Conservation (phyloP, 495 filamentous ascomycete species). For the Hyaloscypha variabilis region DNA sequence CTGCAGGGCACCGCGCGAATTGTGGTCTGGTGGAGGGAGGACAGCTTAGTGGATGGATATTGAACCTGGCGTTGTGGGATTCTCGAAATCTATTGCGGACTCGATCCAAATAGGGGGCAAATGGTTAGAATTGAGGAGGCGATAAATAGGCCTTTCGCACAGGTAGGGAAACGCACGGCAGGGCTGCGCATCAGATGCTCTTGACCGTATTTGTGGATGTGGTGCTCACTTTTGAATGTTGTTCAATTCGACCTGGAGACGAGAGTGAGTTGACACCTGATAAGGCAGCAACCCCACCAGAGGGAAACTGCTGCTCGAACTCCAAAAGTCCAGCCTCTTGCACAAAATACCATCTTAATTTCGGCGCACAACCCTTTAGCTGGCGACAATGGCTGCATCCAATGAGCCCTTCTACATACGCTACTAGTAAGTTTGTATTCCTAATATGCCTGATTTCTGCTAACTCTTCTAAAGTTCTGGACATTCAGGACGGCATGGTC, state of each 20-base stretch:
- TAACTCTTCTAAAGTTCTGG: conserved; percentile 72
- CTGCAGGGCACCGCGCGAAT: conserved; percentile 27
- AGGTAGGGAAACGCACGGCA: conserved; percentile 12
- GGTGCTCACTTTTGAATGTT: conserved; percentile 14
- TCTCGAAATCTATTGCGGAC: neutral
- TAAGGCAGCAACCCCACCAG: neutral
- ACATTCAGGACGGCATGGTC: conserved; percentile 95
- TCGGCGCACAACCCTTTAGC: conserved; percentile 9
- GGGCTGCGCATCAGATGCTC: conserved; percentile 29
- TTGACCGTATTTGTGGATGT: conserved; percentile 10
- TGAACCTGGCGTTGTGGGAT: conserved; percentile 19
- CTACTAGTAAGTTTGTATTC: conserved; percentile 70
- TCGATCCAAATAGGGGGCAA: conserved; percentile 16
- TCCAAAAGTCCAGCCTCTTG: conserved; percentile 1
- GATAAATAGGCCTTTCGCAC: conserved; percentile 19
- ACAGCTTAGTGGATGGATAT: conserved; percentile 20
- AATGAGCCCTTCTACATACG: conserved; percentile 90
- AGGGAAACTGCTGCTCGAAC: neutral
- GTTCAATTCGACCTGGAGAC: conserved; percentile 18
- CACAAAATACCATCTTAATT: neutral
- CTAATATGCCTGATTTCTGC: conserved; percentile 24
- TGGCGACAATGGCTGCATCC: conserved; percentile 30
- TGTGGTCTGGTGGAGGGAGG: neutral
- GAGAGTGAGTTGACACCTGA: conserved; percentile 11
- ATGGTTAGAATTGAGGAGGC: neutral